Conservation (phyloP, 2,329 filamentous ascomycete species). For the Diaporthe australafricana region DNA sequence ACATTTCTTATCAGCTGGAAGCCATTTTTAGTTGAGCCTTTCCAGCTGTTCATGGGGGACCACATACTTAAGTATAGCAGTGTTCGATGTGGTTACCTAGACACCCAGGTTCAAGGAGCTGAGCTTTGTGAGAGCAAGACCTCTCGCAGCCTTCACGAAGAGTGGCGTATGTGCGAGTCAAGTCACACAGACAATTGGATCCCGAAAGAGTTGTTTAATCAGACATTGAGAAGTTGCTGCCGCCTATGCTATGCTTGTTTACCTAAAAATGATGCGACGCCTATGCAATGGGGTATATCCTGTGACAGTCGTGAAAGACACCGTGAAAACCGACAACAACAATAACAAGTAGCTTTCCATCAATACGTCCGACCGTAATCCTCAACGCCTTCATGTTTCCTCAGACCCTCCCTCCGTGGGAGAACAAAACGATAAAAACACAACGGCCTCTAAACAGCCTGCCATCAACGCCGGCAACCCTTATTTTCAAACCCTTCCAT, state of each 20-base stretch:
- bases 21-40: no score
- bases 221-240: neutral
- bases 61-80: no score
- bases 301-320: neutral
- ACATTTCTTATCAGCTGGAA: no score
- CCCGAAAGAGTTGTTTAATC: neutral
- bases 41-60: no score
- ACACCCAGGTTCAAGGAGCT: no score
- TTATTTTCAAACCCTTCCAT: no score
- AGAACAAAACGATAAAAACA: neutral
- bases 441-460: no score
- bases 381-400: slow-evolving; percentile 68
- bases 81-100: no score
- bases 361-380: slow-evolving; percentile 53
- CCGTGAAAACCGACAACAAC: neutral
- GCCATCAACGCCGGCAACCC: no score
- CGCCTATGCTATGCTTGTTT: neutral
- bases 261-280: slow-evolving; percentile 13
- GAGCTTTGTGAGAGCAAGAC: no score
- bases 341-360: neutral
- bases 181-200: neutral
- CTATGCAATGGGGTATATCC: slow-evolving; percentile 23
- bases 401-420: slow-evolving; percentile 85
- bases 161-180: no score
- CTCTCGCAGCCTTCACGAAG: no score